Percentiles rank a stretch among this genome's conserved stretches.
These are phyloP conservation scores for Polytolypa hystricis DNA, from an alignment of 2,329 filamentous ascomycete genomes.

Conservation along the genomic window DNA sequence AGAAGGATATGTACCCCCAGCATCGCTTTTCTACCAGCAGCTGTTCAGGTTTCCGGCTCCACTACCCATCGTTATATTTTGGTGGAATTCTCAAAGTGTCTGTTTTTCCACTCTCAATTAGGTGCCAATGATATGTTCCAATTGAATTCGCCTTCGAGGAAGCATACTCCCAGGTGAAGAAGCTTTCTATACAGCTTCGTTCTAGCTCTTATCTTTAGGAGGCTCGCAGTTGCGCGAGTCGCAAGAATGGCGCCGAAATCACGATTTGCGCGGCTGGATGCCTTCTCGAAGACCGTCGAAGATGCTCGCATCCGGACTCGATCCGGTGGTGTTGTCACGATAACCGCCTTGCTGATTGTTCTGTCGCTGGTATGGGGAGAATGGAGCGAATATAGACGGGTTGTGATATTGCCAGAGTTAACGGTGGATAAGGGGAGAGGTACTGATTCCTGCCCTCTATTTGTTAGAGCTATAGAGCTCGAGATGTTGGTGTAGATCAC, in stretches of 20 bases:
- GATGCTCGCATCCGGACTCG: conserved; percentile 94
- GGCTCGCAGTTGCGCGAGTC: conserved; percentile 3
- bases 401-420: conserved; percentile 81
- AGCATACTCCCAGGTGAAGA: too few species aligned
- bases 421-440: conserved; percentile 95
- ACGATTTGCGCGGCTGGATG: conserved; percentile 90
- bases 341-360: conserved; percentile 78
- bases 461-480: too few species aligned
- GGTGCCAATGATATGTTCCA: too few species aligned
- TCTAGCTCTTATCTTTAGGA: neutral
- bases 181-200: too few species aligned
- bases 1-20: too few species aligned
- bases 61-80: too few species aligned
- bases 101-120: too few species aligned
- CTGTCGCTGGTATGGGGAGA: conserved; percentile 86
- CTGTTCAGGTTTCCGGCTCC: too few species aligned
- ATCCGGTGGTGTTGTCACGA: conserved; percentile 88
- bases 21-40: too few species aligned
- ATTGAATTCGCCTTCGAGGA: too few species aligned
- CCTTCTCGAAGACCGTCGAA: conserved; percentile 98
- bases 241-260: conserved; percentile 71
- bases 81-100: too few species aligned
- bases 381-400: conserved; percentile 83
- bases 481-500: too few species aligned
- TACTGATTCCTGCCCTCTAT: conserved; percentile 35